Base-by-base conservation (phyloP, 164 flowering plant genomes). In the Malania oleifera region DNA sequence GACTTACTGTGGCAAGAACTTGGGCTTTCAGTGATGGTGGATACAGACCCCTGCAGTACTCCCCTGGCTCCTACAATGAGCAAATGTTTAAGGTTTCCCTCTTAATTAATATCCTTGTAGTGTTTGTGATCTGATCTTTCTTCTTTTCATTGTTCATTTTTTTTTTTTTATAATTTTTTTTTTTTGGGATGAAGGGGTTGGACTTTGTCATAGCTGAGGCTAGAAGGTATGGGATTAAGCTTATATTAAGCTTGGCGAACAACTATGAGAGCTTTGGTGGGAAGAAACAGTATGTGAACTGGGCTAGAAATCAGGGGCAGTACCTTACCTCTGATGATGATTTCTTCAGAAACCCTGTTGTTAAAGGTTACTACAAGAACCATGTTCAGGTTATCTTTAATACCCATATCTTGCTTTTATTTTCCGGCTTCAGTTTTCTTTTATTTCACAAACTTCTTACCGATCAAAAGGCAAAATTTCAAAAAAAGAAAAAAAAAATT, bases 21-120 rank as follows among this genome's bases (percentile, higher is more conserved):
- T 88, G 96, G 96, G 96, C 92, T 65, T 88, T 85, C 67, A 82
- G 80, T 68, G 96, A 88, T 63, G 96, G 85, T 59, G 92, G 96
- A 17, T 75, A 82, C 62, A 71, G 76, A 7, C 73, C 96, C 44
- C 67, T 88, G 9, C 96, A 88, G 65, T 70, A 29, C 60, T 71
- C 85, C 12, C 92, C 92, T 52, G 90, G 96, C 45, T 67, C 67
- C 54, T 88, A 86, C 75, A 81, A 88, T 73, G 90, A 83, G 47
- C 79, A 78, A 40, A 73, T 71, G 77, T 88, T 84, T 58, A 57
- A 81, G 89, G 96, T 85, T 19, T 50, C 31, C 7, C 15, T 37
- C 17, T 43, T 50, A 28, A 14, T 26, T 25, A 3, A 48, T 4
- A 12, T 7, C 17, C 11, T 34, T 15, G 0, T 2, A n/a, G 7